Percentiles rank a stretch among this genome's conserved stretches.
Conservation (phyloP, 371 early-diverging fungal genomes). For the Lichtheimia hyalospora region DNA sequence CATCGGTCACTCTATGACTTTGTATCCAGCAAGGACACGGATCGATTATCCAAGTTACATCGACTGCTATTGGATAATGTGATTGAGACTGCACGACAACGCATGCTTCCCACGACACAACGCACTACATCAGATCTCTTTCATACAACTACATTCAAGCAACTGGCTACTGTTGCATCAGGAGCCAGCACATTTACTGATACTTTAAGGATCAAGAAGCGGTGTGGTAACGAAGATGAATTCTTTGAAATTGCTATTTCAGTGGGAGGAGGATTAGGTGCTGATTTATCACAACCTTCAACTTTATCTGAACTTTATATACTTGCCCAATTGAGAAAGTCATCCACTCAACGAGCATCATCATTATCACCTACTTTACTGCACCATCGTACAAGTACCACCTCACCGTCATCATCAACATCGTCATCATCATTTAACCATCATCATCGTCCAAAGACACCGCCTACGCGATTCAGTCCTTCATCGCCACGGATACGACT, state of each 20-base stretch:
- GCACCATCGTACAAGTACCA: not conserved
- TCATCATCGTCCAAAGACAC: too few species aligned
- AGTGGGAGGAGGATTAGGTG: slow-evolving; percentile 55
- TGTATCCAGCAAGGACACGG: slow-evolving; percentile 35
- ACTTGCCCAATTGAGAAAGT: slow-evolving; percentile 17
- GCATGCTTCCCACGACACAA: slow-evolving; percentile 25
- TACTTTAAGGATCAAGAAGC: slow-evolving; percentile 37
- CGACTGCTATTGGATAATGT: slow-evolving; percentile 43
- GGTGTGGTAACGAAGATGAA: slow-evolving; percentile 35
- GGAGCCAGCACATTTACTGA: slow-evolving; percentile 44
- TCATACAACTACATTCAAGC: slow-evolving; percentile 27
- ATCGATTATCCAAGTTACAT: slow-evolving; percentile 39
- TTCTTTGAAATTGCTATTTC: slow-evolving; percentile 40
- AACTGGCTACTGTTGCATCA: slow-evolving; percentile 22
- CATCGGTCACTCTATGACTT: slow-evolving; percentile 53
- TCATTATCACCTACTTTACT: not conserved
- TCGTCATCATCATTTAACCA: too few species aligned
- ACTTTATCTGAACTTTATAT: slow-evolving; percentile 13
- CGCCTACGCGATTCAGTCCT: not conserved
- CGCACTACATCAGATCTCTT: slow-evolving; percentile 43
- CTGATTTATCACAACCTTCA: slow-evolving; percentile 21
- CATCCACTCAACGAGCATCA: not conserved
- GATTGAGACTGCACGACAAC: slow-evolving; percentile 23
- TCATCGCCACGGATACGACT: not conserved
- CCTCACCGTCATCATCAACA: not conserved